Evolutionary conservation across 75 land plant species (phyloP), one percentile per base, ranked within the genome.

Genomic region (Sequoiadendron giganteum): DNA sequence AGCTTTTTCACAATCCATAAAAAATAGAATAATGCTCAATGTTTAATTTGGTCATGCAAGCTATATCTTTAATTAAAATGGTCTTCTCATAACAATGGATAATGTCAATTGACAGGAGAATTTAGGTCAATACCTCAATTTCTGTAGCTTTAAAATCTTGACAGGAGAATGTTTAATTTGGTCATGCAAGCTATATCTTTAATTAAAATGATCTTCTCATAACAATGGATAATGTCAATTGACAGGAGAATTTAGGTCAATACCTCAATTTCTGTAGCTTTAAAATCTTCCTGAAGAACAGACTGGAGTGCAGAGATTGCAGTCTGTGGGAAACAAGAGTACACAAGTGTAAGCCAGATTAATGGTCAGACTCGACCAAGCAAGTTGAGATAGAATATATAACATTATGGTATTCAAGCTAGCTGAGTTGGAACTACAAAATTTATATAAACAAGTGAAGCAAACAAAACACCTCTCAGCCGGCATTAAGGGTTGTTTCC

Each of bases 191-290:
- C 38, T 36, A 36, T 36, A 36, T 36, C 38, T 36, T 36, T 36
- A 36, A 36, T 36, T 36, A 36, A 36, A 36, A 36, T 36, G 38
- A 0, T 36, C 38, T 11, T 42, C 32, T 40, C 39, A 48, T 77
- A 90, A 47, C 36, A 82, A 28, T 3, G 3, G n/a, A 47, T 82
- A 88, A 83, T 7, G 70, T 47, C 11, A 1, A 19, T 10, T 34
- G 42, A 39, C 10, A 21, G 38, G 86, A 19, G 25, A 58, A 36
- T 55, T 55, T 39, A 73, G 48, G 48, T 32, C 9, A 68, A 30
- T 92, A 95, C 97, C 97, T 96, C 97, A 80, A 96, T 96, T 88
- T 96, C 97, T 73, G 93, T 96, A 52, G 97, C 92, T 90, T 96
- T 96, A 90, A 96, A 96, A 88, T 96, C 97, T 88, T 95, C 96